Evolutionary conservation across 768 basidiomycete species (phyloP).

Genomic region (Suillus bovinus): DNA sequence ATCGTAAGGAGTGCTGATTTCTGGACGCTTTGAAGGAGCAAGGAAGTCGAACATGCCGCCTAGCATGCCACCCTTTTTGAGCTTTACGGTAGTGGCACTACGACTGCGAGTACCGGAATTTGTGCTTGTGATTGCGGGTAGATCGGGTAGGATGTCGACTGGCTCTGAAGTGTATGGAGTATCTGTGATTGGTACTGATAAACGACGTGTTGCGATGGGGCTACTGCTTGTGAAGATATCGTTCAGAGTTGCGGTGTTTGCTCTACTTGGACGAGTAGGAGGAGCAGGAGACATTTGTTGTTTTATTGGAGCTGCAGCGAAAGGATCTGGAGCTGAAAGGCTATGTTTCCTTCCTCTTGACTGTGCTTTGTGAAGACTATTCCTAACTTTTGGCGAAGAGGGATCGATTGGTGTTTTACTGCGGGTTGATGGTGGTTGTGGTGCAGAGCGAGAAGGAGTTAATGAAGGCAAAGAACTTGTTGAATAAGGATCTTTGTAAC

Average conservation of each 20-base stretch:
- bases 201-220: constrained; percentile 46
- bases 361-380: constrained; percentile 63
- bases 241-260: constrained; percentile 79
- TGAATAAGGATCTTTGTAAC: constrained; percentile 40
- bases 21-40: constrained; percentile 56
- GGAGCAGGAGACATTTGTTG: constrained; percentile 46
- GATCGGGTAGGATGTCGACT: constrained; percentile 23
- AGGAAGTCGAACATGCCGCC: constrained; percentile 73
- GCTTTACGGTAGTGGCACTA: constrained; percentile 41
- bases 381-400: constrained; percentile 41
- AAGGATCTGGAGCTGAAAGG: constrained; percentile 52
- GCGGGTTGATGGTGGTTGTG: constrained; percentile 38
- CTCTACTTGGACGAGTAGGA: constrained; percentile 79
- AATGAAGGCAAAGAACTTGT: constrained; percentile 13
- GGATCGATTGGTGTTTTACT: constrained; percentile 27
- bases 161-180: constrained; percentile 21
- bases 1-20: constrained; percentile 98
- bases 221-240: constrained; percentile 61
- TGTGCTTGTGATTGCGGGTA: constrained; percentile 16
- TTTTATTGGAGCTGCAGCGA: constrained; percentile 40
- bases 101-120: constrained; percentile 37
- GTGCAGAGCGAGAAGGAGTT: constrained; percentile 45
- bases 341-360: constrained; percentile 55
- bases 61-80: constrained; percentile 63
- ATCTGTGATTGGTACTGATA: constrained; percentile 47